Evolutionary conservation across 371 early-diverging fungal species (phyloP), one percentile per base, ranked within the genome.

Genomic region (Rhizopus arrhizus): DNA sequence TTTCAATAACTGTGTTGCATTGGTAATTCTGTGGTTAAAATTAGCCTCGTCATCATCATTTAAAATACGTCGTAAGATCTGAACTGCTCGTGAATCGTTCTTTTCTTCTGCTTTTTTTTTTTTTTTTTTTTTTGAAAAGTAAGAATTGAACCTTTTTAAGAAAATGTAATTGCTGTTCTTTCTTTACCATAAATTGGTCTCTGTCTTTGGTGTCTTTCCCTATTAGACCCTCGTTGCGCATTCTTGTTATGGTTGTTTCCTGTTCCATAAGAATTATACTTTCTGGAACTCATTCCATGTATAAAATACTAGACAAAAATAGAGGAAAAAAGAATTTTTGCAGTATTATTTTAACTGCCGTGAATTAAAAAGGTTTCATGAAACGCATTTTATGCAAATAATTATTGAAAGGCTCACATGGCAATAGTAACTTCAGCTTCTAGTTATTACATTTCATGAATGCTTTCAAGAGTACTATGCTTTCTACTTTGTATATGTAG

Each of bases 31-130:
- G 56, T 63, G 67, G 13, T 59, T 45, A 31, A 70, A 68, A 3
- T 51, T 52, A 7, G 43, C 33, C 49, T 75, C 75, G 35, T 73
- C 73, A 29, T 67, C 72, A 33, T 78, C 78, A 11, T 49, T 51
- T 13, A 78, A 49, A 47, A 70, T 58, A 28, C 66, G 61, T 35
- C 59, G 46, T n/a, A 77, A 31, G 28, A 74, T 34, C 32, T 71
- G 69, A 41, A 69, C 22, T 36, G 68, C 62, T 42, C 66, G 69
- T 35, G 67, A 58, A 34, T 73, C 77, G 5, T 28, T 56, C 10
- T 40, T 41, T 28, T 57, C 33, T 35, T 47, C 22, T 53, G 32
- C 35, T 46, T 13, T 22, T 46, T 53, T 28, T 36, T 36, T 36
- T 9, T 36, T 52, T 52, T 4, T 33, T 52, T 10, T 13, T 43